Base-by-base conservation (phyloP, 129 eudicot genomes). In the Pulicaria dysenterica region DNA sequence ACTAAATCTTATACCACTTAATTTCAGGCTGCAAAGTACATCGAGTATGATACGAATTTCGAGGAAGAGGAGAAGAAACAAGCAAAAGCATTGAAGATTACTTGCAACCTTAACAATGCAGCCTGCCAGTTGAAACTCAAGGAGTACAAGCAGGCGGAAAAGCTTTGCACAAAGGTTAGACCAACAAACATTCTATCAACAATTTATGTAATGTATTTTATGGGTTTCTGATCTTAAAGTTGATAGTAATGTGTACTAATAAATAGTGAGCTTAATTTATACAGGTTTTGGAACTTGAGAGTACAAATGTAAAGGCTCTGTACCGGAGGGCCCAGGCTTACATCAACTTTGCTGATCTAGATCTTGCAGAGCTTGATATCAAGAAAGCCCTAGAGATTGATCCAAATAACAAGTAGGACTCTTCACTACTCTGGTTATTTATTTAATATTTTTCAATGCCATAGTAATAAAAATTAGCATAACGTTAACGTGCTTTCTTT, bases 291-390 rank as follows among this genome's bases (percentile, higher is more conserved):
- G 99, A 95, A 74, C 74, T 85, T 5, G 97, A 95, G 74, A 85
- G 97, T 47, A 95, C 85, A 60, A 95, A 91, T 81, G 97, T 95
- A 73, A 95, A 95, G 73, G 99, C 99, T 6, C 89, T 95, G 2
- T 95, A 95, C 77, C 74, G 99, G 64, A 86, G 99, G 81, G 95
- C 99, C 31, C 99, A 91, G 74, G 99, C 97, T 42, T 86, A 91
- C 72, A 91, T 91, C 14, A 86, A 95, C 49, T 70, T 88, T 50
- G 89, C 90, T 19, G 99, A 95, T 72, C 66, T 95, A 39, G 99
- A 95, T 66, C 73, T 95, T 68, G 99, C 99, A 1, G 99, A 95
- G 73, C 16, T 91, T 53, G 99, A 95, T 62, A 88, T 95, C 1
- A 95, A 91, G 77, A 95, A 91, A 68, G 99, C 99, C 4, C 95